These are phyloP conservation scores for Beauveria australis DNA, from an alignment of 2,329 filamentous ascomycete genomes.

Conservation along the genomic window DNA sequence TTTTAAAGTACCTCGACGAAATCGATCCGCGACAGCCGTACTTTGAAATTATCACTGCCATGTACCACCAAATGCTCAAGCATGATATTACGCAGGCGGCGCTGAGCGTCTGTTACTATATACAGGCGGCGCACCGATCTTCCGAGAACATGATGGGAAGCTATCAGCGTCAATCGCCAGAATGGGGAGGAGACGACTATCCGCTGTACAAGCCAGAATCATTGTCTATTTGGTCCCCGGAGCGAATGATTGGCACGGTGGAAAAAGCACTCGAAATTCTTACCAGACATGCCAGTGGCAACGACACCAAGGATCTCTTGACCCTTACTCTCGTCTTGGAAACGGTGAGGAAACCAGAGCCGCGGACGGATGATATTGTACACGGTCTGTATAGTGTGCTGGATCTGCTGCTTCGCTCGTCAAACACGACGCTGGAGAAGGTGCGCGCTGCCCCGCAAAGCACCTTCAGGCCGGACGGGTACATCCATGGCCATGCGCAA, in stretches of 20 bases:
- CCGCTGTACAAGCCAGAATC: conserved; percentile 26
- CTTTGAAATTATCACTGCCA: conserved; percentile 40
- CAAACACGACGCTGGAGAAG: conserved; percentile 34
- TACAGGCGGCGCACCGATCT: conserved; percentile 27
- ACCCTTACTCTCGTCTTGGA: conserved; percentile 40
- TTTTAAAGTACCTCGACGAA: conserved; percentile 48
- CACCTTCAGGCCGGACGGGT: conserved; percentile 20
- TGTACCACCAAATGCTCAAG: conserved; percentile 45
- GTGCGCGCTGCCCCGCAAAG: conserved; percentile 15
- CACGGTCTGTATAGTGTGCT: conserved; percentile 33
- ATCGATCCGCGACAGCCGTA: conserved; percentile 38
- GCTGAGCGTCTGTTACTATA: conserved; percentile 48
- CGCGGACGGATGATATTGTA: conserved; percentile 33
- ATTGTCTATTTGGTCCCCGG: conserved; percentile 34
- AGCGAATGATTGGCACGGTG: conserved; percentile 34
- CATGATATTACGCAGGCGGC: conserved; percentile 48
- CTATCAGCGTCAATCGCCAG: conserved; percentile 26
- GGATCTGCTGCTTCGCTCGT: conserved; percentile 35
- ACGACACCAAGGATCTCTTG: conserved; percentile 42
- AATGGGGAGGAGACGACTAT: conserved; percentile 25
- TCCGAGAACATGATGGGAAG: conserved; percentile 22
- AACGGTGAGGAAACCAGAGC: conserved; percentile 34
- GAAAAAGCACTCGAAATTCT: conserved; percentile 39
- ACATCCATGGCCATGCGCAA: conserved; percentile 20
- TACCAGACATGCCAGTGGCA: conserved; percentile 37